These are phyloP conservation scores for Talaromyces albobiverticillius DNA, from an alignment of 2,329 filamentous ascomycete genomes.

Conservation along the genomic window DNA sequence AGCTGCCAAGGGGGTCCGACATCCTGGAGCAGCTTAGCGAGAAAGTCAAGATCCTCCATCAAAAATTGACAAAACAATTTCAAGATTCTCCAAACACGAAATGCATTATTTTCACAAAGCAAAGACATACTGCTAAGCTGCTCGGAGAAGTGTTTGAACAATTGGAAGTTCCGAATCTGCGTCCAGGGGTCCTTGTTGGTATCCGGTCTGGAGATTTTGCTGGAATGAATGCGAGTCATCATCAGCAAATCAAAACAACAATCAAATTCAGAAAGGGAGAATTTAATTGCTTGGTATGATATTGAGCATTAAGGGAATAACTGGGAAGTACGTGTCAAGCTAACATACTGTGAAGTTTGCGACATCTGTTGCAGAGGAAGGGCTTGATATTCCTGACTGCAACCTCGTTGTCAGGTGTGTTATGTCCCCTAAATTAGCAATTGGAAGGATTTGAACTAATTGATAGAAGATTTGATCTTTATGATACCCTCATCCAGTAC, in stretches of 20 bases:
- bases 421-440: not conserved
- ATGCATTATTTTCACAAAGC: constrained; percentile 86
- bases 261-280: constrained; percentile 60
- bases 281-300: constrained; percentile 52
- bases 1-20: constrained; percentile 40
- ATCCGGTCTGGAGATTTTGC: constrained; percentile 50
- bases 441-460: not conserved
- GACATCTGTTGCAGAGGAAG: constrained; percentile 65
- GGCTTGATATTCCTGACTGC: constrained; percentile 64
- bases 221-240: constrained; percentile 65
- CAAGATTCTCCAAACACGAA: constrained; percentile 55
- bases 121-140: constrained; percentile 72
- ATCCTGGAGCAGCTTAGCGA: constrained; percentile 57
- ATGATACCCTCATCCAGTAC: constrained; percentile 87
- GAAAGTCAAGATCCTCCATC: constrained; percentile 66
- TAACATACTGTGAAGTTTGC: constrained; percentile 46
- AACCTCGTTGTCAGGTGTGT: constrained; percentile 57
- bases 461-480: constrained; percentile 70
- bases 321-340: not conserved
- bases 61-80: constrained; percentile 64
- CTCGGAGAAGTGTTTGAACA: constrained; percentile 65
- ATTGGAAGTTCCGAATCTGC: constrained; percentile 59
- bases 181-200: constrained; percentile 64
- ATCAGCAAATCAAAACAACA: constrained; percentile 71
- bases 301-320: not conserved